These are phyloP conservation scores for Apophysomyces ossiformis DNA, from an alignment of 371 early-diverging fungal genomes.

Conservation along the genomic window DNA sequence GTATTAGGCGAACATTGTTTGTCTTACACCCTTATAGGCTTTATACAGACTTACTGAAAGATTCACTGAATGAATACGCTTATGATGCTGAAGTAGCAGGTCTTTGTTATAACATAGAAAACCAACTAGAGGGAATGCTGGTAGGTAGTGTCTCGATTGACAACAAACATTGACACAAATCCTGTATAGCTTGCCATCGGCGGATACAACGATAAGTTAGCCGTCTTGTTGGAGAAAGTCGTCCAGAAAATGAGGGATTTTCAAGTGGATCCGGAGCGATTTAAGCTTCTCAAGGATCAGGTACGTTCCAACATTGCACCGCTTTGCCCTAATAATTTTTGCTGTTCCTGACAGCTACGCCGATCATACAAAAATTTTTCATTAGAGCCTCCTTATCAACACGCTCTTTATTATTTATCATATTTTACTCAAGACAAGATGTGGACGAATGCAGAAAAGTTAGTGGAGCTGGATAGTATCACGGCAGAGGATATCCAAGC, in stretches of 20 bases:
- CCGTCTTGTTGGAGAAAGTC: conserved; percentile 71
- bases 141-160: conserved; percentile 16
- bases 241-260: conserved; percentile 70
- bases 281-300: conserved; percentile 76
- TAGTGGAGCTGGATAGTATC: conserved; percentile 59
- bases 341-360: conserved; percentile 40
- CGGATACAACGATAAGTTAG: conserved; percentile 89
- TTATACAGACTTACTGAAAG: conserved; percentile 78
- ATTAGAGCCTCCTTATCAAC: conserved; percentile 78
- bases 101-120: conserved; percentile 75
- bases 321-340: background rate
- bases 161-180: background rate
- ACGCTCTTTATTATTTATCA: conserved; percentile 77
- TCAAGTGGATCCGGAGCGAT: conserved; percentile 69
- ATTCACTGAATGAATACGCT: conserved; percentile 80
- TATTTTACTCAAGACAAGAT: conserved; percentile 79
- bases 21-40: conserved; percentile 36
- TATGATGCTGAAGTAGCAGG: conserved; percentile 93
- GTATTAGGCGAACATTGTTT: background rate
- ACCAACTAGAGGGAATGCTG: conserved; percentile 69
- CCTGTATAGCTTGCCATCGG: conserved; percentile 56
- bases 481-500: conserved; percentile 71
- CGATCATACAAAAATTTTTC: conserved; percentile 75
- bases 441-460: conserved; percentile 88
- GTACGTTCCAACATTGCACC: conserved; percentile 9